Percentiles rank a stretch among this genome's conserved stretches.
phyloP scores from a whole-genome alignment of 176 grass and related monocot species.

The Triticum dicoccoides region DNA sequence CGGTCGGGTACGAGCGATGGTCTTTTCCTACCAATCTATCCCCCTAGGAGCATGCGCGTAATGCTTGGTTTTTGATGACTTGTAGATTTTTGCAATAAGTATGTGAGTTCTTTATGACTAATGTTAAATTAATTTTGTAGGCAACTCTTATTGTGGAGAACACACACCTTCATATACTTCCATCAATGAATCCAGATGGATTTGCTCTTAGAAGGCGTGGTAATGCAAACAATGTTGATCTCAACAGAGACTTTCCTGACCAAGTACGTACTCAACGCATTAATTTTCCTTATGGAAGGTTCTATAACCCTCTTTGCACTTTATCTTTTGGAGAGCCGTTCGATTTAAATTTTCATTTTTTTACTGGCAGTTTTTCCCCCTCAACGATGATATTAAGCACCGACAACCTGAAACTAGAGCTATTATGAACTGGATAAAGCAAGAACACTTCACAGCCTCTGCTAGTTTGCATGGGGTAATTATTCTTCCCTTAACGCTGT shows the following conservation, averaged over 20 bases:
- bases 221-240: conserved; percentile 92
- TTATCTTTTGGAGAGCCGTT: conserved; percentile 27
- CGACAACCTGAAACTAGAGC: conserved; percentile 96
- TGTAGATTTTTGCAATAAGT: no score
- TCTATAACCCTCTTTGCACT: neutral
- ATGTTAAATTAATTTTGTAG: conserved; percentile 49
- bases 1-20: no score
- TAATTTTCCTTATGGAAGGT: conserved; percentile 13
- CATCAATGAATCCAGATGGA: conserved; percentile 93
- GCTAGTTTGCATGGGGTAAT: conserved; percentile 97
- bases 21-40: no score
- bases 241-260: conserved; percentile 96
- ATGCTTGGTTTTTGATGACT: no score
- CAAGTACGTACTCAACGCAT: conserved; percentile 49
- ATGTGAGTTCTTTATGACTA: no score
- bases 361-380: conserved; percentile 65
- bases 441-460: conserved; percentile 79
- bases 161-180: conserved; percentile 92
- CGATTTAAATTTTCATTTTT: conserved; percentile 17
- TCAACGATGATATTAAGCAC: conserved; percentile 56
- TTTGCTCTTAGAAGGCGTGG: conserved; percentile 90
- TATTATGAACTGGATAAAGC: conserved; percentile 85
- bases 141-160: conserved; percentile 86
- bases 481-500: conserved; percentile 3
- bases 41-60: no score